These are phyloP conservation scores for Lumnitzera littorea DNA, from an alignment of 345 rosid species.

Conservation along the genomic window DNA sequence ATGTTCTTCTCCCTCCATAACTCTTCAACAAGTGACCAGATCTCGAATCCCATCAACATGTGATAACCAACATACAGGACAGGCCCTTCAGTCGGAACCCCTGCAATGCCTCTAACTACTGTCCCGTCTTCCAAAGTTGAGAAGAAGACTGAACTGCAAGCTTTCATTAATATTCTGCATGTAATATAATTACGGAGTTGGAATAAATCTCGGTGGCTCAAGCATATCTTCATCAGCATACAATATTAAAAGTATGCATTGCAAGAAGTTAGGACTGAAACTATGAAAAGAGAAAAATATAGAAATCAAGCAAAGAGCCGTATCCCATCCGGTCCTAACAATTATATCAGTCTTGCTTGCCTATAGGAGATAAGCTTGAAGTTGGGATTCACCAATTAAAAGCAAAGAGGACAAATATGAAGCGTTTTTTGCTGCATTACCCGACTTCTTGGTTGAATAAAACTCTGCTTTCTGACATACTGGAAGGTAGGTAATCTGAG, in stretches of 20 bases:
- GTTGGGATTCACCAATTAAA: not conserved
- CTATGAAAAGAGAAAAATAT: too few species aligned
- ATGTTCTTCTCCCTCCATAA: conserved; percentile 33
- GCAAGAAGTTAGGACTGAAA: too few species aligned
- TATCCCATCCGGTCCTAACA: too few species aligned
- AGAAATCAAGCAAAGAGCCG: too few species aligned
- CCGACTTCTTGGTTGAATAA: not conserved
- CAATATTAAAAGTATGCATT: too few species aligned
- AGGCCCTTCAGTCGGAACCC: conserved; percentile 54
- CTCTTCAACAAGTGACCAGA: conserved; percentile 21
- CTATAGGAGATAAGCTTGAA: too few species aligned
- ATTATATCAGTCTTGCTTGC: not conserved
- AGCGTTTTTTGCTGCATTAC: conserved; percentile 3
- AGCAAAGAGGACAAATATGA: not conserved
- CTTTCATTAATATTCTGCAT: conserved; percentile 10
- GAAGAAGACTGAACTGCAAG: conserved; percentile 25
- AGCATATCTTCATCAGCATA: too few species aligned
- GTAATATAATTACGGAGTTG: not conserved
- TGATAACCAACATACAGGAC: conserved; percentile 50
- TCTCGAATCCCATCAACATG: conserved; percentile 46
- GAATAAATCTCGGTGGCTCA: not conserved
- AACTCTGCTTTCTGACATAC: conserved; percentile 37
- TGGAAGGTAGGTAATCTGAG: conserved; percentile 55
- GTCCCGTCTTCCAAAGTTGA: conserved; percentile 51
- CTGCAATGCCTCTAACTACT: conserved; percentile 44